phyloP scores from a whole-genome alignment of 768 basidiomycete genomes.

The Calocybe indica region DNA sequence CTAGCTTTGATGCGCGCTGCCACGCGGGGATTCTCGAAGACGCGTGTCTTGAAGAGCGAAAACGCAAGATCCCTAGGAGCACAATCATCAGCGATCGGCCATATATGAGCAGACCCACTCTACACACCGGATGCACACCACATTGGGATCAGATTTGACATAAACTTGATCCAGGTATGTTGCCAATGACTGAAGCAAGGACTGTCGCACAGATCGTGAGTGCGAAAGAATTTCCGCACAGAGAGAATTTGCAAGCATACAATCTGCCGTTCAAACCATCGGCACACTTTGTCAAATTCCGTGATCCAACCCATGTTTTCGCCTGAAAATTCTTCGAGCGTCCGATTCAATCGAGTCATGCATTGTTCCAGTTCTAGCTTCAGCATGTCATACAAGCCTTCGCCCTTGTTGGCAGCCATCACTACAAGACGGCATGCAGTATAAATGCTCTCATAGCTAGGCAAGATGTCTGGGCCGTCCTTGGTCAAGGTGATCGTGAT shows the following conservation, averaged over 20 bases:
- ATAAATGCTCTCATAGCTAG: slow-evolving; percentile 54
- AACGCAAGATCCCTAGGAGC: slow-evolving; percentile 51
- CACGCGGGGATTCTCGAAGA: slow-evolving; percentile 46
- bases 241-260: slow-evolving; percentile 32
- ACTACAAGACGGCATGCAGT: slow-evolving; percentile 52
- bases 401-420: slow-evolving; percentile 44
- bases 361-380: slow-evolving; percentile 57
- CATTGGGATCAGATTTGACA: slow-evolving; percentile 33
- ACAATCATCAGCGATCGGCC: background rate
- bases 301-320: slow-evolving; percentile 49
- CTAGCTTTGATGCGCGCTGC: slow-evolving; percentile 36
- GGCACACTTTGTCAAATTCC: slow-evolving; percentile 48
- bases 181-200: slow-evolving; percentile 54
- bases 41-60: slow-evolving; percentile 38
- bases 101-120: no score
- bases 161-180: slow-evolving; percentile 71
- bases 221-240: background rate
- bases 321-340: slow-evolving; percentile 24
- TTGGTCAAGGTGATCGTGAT: slow-evolving; percentile 37
- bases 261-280: slow-evolving; percentile 61
- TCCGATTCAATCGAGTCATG: slow-evolving; percentile 30
- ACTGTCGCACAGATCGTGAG: slow-evolving; percentile 24
- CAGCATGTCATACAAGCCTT: slow-evolving; percentile 52
- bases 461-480: slow-evolving; percentile 24
- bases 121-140: slow-evolving; percentile 39